phyloP scores from a whole-genome alignment of 169 alveolate species.

The Eimeria mitis region DNA sequence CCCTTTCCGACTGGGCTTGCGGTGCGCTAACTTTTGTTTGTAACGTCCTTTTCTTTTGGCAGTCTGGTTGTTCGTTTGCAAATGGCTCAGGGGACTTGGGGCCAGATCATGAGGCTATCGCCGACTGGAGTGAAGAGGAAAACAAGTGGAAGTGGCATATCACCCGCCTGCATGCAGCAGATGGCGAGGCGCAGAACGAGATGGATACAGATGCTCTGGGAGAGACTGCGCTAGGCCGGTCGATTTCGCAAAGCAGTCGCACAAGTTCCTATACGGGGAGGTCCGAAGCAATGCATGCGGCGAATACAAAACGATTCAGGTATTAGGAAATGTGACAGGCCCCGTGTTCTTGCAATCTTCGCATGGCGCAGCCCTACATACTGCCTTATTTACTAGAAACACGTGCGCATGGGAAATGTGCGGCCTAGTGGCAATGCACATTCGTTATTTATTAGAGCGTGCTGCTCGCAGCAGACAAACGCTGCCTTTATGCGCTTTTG shows the following conservation, averaged over 20 bases:
- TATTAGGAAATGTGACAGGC: background rate
- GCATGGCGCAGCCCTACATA: background rate
- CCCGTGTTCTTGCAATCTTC: background rate
- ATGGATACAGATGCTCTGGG: slow-evolving; percentile 27
- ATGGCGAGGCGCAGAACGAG: background rate
- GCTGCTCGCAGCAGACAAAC: background rate
- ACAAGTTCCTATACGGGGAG: slow-evolving; percentile 65
- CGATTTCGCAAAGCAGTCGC: slow-evolving; percentile 71
- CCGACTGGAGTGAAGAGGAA: slow-evolving; percentile 40
- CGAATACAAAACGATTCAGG: slow-evolving; percentile 67
- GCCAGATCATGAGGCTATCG: slow-evolving; percentile 33
- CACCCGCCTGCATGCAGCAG: slow-evolving; percentile 32
- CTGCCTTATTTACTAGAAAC: background rate
- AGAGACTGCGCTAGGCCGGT: slow-evolving; percentile 36
- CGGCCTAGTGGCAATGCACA: background rate
- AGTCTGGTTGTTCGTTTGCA: background rate
- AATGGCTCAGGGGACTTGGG: slow-evolving; percentile 30
- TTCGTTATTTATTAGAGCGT: background rate
- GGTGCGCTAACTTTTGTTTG: background rate
- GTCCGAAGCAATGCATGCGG: slow-evolving; percentile 76
- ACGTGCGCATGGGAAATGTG: background rate
- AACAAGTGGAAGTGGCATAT: slow-evolving; percentile 47
- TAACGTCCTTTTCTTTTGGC: background rate
- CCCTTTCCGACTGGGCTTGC: background rate
- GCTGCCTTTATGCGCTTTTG: background rate